Percentiles rank a stretch among this genome's conserved stretches.
These are phyloP conservation scores for Heterobasidion irregulare DNA, from an alignment of 1,284 basidiomycete species.

Conservation along the genomic window DNA sequence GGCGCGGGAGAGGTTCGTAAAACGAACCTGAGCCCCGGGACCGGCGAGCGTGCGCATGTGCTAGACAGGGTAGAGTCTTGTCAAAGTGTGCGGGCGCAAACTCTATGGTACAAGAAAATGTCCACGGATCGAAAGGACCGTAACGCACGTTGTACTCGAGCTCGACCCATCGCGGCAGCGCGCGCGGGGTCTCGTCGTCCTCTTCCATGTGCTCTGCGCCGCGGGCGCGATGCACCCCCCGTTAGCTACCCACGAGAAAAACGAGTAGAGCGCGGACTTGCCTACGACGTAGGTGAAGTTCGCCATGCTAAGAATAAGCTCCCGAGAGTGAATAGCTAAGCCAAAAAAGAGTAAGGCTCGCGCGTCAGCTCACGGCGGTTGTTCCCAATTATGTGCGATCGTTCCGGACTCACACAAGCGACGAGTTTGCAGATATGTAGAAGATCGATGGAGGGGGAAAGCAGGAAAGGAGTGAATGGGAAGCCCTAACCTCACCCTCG, in stretches of 20 bases:
- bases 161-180: conserved; percentile 84
- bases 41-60: conserved; percentile 84
- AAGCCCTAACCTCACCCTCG: no score
- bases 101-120: conserved; percentile 22
- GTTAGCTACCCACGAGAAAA: background rate
- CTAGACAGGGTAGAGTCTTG: conserved; percentile 28
- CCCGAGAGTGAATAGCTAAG: no score
- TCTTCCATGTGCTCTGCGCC: conserved; percentile 89
- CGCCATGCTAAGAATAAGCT: conserved; percentile 4
- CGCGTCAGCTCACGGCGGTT: no score
- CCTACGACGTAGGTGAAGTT: conserved; percentile 16
- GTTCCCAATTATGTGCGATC: no score
- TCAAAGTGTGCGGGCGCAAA: no score
- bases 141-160: conserved; percentile 58
- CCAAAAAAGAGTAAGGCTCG: no score
- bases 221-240: conserved; percentile 6
- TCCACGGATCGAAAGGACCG: no score
- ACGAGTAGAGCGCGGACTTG: background rate
- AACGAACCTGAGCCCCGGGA: conserved; percentile 57
- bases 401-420: no score
- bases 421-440: no score
- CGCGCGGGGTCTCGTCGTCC: conserved; percentile 66
- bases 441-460: no score
- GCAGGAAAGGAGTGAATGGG: no score
- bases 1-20: conserved; percentile 74